Base-by-base conservation (phyloP, 2,329 filamentous ascomycete species). In the Myriosclerotinia scirpicola region DNA sequence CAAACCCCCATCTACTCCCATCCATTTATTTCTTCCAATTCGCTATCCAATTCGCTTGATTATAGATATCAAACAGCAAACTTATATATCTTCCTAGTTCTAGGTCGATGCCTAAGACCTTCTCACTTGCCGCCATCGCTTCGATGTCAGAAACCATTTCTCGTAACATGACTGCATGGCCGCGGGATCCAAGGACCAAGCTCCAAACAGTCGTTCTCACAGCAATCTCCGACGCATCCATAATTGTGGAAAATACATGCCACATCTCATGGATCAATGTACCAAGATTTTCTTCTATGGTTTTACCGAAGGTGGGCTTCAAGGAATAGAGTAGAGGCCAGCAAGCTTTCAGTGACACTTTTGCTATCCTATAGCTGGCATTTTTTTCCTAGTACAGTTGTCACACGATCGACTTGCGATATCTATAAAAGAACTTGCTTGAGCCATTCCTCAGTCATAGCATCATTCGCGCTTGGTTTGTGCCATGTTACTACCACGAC, bases 211-310 rank as follows among this genome's bases (percentile, higher is more conserved):
- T 36, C 60, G 15, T 63, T 26, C 3, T 54, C 36, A 11, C 48
- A 63, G 20, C 48, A 40, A 11, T 14, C 6, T 26, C 38, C 48
- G 11, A 42, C 20, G 34, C 60, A 63, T 9, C 46, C 36, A n/a
- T 63, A 63, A 14, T 40, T 20, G 15, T 53, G 15, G 26, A 63
- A n/a, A 63, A 63, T 15, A 38, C 60, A 63, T 63, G 60, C 6
- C 48, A 42, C 60, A 63, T 63, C 48, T 63, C 60, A 3, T 63
- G 60, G 6, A 54, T 26, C 17, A 63, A 42, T 3, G 38, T 54
- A 1, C 36, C 36, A 2, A 63, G 20, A 0, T 34, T 3, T 8
- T 30, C 17, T 30, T n/a, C 22, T 11, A 63, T n/a, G n/a, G 6
- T 42, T 15, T 50, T 14, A 38, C 30, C 34, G 20, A 38, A 38